Conservation (phyloP, 495 filamentous ascomycete genomes). For the Alectoria sarmentosa region DNA sequence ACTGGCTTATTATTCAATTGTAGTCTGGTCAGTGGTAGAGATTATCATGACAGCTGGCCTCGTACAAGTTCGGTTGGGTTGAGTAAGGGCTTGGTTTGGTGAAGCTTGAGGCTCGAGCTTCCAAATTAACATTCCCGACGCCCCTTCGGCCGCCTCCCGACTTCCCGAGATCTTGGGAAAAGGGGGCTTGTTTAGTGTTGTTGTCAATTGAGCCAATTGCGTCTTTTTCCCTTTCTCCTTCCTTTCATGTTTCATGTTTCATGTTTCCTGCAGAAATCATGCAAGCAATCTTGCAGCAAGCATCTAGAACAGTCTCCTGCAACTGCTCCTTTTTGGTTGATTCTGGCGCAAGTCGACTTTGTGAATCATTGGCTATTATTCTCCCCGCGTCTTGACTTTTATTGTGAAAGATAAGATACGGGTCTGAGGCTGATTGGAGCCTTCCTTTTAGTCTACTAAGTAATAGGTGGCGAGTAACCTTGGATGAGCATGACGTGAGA, state of each 20-base stretch:
- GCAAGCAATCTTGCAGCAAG: neutral
- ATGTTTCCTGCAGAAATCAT: neutral
- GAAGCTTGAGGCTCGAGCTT: neutral
- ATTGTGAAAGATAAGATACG: neutral
- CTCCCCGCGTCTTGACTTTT: neutral
- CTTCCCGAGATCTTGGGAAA: neutral
- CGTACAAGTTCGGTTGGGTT: neutral
- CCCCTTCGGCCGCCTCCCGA: neutral
- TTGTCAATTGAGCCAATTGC: neutral
- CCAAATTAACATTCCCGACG: neutral
- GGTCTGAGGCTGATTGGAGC: no score
- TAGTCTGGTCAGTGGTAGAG: neutral
- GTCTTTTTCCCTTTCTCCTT: neutral
- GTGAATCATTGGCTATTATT: neutral
- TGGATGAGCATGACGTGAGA: neutral
- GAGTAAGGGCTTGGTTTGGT: neutral
- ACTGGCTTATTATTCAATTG: neutral
- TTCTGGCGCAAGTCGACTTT: neutral
- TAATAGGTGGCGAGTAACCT: no score
- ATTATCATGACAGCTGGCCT: constrained; percentile 15
- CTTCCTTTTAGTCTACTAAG: no score
- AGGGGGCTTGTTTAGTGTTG: neutral
- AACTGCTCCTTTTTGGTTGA: neutral
- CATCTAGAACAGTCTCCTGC: neutral
- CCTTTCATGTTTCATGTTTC: neutral